Conservation (phyloP, 345 rosid genomes). For the Murraya paniculata region DNA sequence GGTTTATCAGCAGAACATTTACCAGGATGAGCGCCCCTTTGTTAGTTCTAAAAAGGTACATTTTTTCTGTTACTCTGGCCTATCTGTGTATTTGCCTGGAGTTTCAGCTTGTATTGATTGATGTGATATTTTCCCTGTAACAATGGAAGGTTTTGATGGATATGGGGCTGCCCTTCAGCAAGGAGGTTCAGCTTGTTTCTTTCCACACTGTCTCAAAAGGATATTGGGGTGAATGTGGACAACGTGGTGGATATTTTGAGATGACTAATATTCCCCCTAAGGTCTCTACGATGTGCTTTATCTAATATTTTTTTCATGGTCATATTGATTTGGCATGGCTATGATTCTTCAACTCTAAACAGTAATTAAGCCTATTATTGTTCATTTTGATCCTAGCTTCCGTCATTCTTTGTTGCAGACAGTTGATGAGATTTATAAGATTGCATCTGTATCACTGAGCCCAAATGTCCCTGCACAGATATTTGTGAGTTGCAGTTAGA, state of each 20-base stretch:
- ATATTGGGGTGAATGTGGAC: constrained; percentile 99
- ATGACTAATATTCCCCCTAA: constrained; percentile 92
- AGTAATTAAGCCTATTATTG: neutral
- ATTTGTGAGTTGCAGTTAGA: constrained; percentile 59
- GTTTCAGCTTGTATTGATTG: constrained; percentile 8
- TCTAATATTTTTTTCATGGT: constrained; percentile 2
- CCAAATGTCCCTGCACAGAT: constrained; percentile 98
- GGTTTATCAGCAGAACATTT: constrained; percentile 96
- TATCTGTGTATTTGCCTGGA: constrained; percentile 1
- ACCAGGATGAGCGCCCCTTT: constrained; percentile 96
- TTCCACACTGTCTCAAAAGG: constrained; percentile 99
- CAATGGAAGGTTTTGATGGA: constrained; percentile 72
- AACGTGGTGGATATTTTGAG: constrained; percentile 99
- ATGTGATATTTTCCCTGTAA: constrained; percentile 8
- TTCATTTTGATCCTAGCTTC: constrained; percentile 9
- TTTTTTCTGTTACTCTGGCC: constrained; percentile 14
- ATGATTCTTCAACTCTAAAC: constrained; percentile 7
- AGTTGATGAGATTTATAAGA: constrained; percentile 95
- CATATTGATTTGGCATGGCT: neutral
- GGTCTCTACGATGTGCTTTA: constrained; percentile 40
- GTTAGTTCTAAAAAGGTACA: constrained; percentile 81
- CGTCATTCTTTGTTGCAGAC: constrained; percentile 46
- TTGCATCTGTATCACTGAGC: constrained; percentile 87
- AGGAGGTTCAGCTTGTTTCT: constrained; percentile 88
- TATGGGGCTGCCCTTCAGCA: constrained; percentile 82